Evolutionary conservation across 2,329 filamentous ascomycete genomes (phyloP).

Genomic region (Xylariales sp.): DNA sequence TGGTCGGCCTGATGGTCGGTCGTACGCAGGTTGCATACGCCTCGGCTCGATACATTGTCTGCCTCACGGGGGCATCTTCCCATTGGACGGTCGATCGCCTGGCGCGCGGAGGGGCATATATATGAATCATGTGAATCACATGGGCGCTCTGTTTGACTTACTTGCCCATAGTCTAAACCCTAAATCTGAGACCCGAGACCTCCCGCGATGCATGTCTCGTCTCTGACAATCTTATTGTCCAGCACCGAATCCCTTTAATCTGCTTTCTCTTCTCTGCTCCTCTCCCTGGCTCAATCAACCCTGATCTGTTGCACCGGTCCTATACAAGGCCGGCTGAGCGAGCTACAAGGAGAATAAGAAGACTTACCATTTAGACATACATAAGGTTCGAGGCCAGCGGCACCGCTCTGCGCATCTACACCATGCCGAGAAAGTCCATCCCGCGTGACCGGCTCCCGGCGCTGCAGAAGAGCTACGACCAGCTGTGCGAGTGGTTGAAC

Average conservation of each 20-base stretch:
- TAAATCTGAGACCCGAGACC: conserved; percentile 6
- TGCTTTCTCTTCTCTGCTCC: background rate
- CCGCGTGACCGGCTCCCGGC: conserved; percentile 37
- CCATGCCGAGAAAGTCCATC: conserved; percentile 38
- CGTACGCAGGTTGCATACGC: conserved; percentile 2
- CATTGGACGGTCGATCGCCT: conserved; percentile 8
- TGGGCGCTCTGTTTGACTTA: conserved; percentile 21
- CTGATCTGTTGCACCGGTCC: background rate
- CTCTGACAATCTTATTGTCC: conserved; percentile 26
- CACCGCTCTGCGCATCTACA: background rate
- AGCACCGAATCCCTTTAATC: conserved; percentile 3
- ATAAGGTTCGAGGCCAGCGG: background rate
- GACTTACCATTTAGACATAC: background rate
- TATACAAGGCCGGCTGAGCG: background rate
- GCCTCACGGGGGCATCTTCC: conserved; percentile 6
- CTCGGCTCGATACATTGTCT: conserved; percentile 30
- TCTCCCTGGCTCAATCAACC: background rate
- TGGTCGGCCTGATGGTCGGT: conserved; percentile 12
- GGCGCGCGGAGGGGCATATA: background rate
- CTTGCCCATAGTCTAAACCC: background rate
- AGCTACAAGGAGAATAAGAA: background rate
- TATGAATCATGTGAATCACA: background rate
- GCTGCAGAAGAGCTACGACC: conserved; percentile 41
- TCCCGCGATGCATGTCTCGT: conserved; percentile 12
- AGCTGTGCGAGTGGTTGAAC: conserved; percentile 44